These are phyloP conservation scores for Aphanomyces stellatus DNA, from an alignment of 352 stramenopile species.

Conservation along the genomic window DNA sequence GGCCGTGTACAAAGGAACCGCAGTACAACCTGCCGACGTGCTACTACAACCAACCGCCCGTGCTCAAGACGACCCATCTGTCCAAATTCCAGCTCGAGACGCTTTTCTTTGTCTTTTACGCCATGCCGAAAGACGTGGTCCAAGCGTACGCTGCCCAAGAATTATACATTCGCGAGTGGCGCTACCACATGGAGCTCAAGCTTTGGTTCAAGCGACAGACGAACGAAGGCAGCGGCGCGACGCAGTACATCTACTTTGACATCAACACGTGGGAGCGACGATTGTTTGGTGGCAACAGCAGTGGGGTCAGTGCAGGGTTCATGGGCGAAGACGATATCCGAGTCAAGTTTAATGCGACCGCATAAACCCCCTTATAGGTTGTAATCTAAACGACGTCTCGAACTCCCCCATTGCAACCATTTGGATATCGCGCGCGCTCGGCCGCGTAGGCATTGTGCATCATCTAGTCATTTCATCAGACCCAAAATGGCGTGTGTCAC, in stretches of 20 bases:
- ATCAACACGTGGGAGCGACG: constrained; percentile 92
- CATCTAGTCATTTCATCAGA: constrained; percentile 15
- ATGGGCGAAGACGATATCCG: constrained; percentile 91
- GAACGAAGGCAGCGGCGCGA: constrained; percentile 28
- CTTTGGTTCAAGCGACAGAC: constrained; percentile 91
- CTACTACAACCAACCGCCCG: constrained; percentile 92
- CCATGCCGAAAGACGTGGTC: constrained; percentile 96
- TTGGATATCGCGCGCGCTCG: neutral
- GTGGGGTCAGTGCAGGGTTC: constrained; percentile 78
- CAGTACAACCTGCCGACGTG: constrained; percentile 77
- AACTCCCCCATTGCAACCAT: too few relatives aligned
- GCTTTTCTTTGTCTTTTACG: constrained; percentile 99
- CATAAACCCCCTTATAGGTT: constrained; percentile 4
- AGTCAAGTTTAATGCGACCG: constrained; percentile 84
- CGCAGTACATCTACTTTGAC: constrained; percentile 95
- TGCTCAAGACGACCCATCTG: constrained; percentile 96
- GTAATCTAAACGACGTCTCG: neutral
- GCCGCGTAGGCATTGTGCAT: constrained; percentile 15
- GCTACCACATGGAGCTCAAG: constrained; percentile 95
- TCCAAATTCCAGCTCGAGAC: constrained; percentile 98
- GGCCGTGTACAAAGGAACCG: constrained; percentile 64
- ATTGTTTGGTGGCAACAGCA: constrained; percentile 88
- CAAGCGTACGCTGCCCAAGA: constrained; percentile 88
- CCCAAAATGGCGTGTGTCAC: neutral
- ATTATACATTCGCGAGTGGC: constrained; percentile 92